phyloP scores from a whole-genome alignment of 2,329 filamentous ascomycete species.

The Stachybotrys chartarum region DNA sequence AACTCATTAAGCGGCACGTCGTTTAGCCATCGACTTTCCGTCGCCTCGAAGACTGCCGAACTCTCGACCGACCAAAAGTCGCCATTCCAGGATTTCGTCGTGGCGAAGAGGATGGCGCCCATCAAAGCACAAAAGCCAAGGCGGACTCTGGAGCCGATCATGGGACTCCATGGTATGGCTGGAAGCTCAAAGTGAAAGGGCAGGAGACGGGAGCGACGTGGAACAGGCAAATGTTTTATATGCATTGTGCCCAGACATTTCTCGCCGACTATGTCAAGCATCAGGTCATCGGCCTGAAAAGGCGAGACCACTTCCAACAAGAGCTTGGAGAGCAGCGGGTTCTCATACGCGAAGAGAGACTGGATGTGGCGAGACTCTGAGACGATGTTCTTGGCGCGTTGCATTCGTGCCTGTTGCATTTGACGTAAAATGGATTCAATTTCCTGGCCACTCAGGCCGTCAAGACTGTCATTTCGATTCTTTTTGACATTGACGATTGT shows the following conservation, averaged over 20 bases:
- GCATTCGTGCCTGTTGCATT: constrained; percentile 10
- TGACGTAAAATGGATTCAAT: constrained; percentile 7
- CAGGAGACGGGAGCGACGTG: background rate
- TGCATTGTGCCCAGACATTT: background rate
- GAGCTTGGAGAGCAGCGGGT: background rate
- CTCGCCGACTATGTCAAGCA: background rate
- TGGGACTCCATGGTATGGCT: background rate
- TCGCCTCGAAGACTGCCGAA: background rate
- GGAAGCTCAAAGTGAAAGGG: background rate
- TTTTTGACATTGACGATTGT: background rate
- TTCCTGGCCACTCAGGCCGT: constrained; percentile 2
- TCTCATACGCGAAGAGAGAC: constrained; percentile 1
- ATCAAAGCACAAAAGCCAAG: background rate
- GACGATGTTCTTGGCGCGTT: background rate
- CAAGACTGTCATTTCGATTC: constrained; percentile 1
- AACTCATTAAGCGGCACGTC: no score
- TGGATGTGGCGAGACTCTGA: background rate
- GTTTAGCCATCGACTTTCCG: no score
- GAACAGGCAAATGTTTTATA: background rate
- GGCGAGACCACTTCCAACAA: background rate
- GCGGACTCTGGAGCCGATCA: background rate
- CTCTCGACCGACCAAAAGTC: background rate
- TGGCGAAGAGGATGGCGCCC: background rate
- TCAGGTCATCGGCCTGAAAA: background rate
- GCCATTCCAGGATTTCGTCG: background rate